Conservation (phyloP, 192 early-diverging fungal genomes). For the Coemansia sp. region DNA sequence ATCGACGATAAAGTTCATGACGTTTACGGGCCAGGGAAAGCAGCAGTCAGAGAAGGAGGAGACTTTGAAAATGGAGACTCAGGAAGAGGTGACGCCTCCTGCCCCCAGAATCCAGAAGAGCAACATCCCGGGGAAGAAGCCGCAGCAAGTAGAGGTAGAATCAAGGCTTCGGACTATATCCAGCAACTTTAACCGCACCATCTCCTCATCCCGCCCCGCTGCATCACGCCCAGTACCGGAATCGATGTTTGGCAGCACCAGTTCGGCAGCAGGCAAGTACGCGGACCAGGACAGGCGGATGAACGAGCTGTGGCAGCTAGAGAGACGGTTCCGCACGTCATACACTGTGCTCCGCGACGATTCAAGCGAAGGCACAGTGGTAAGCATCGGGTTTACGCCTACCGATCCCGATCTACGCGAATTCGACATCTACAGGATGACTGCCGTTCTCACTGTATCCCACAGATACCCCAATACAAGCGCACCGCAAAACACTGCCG, state of each 20-base stretch:
- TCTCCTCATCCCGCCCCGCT: conserved; percentile 22
- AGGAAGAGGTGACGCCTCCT: too few species aligned
- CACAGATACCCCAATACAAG: conserved; percentile 21
- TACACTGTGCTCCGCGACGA: conserved; percentile 20
- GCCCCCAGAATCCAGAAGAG: not conserved
- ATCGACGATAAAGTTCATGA: conserved; percentile 58
- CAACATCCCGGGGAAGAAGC: not conserved
- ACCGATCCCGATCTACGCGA: conserved; percentile 42
- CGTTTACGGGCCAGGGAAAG: conserved; percentile 17
- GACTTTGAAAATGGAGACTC: too few species aligned
- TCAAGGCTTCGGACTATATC: not conserved
- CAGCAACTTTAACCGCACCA: not conserved
- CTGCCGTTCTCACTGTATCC: conserved; percentile 16
- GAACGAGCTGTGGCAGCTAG: conserved; percentile 44
- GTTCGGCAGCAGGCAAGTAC: not conserved
- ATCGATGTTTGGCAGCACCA: not conserved
- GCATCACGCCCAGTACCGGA: conserved; percentile 26
- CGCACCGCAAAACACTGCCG: conserved; percentile 12
- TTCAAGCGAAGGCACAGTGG: conserved; percentile 1
- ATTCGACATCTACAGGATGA: conserved; percentile 33
- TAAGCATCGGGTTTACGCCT: conserved; percentile 33
- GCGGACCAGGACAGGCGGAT: conserved; percentile 16
- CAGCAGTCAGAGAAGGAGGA: conserved; percentile 14
- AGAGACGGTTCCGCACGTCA: conserved; percentile 48
- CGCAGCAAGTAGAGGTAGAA: not conserved